Conservation (phyloP, 1,284 basidiomycete genomes). For the Ceratobasidium papillatum region DNA sequence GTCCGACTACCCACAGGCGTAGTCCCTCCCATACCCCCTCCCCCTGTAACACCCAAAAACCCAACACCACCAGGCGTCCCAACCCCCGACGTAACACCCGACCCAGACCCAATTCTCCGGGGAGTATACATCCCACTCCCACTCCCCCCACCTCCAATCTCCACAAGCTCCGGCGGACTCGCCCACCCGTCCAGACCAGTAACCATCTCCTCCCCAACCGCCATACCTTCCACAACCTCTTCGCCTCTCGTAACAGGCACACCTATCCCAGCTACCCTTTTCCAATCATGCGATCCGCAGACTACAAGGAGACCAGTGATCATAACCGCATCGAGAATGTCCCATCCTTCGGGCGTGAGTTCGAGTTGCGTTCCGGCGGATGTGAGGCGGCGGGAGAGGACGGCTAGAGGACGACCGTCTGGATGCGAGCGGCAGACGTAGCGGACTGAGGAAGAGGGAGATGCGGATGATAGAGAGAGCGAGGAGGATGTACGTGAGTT, state of each 20-base stretch:
- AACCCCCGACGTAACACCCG: neutral
- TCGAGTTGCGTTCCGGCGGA: conserved; percentile 33
- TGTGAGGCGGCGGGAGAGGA: conserved; percentile 30
- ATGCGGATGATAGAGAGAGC: conserved; percentile 10
- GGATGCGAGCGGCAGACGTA: conserved; percentile 39
- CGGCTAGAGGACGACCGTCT: conserved; percentile 24
- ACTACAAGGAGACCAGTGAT: conserved; percentile 26
- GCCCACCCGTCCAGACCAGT: conserved; percentile 35
- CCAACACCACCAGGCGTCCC: conserved; percentile 9
- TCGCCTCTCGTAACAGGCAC: conserved; percentile 2
- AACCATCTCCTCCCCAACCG: conserved; percentile 33
- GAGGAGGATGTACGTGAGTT: conserved; percentile 12
- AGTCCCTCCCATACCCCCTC: neutral
- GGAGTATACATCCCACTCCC: conserved; percentile 28
- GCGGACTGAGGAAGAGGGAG: conserved; percentile 10
- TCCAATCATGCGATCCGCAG: conserved; percentile 37
- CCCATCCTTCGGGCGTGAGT: conserved; percentile 39
- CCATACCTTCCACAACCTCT: conserved; percentile 23
- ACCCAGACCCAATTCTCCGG: neutral
- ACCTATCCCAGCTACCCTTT: conserved; percentile 32
- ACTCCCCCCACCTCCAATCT: conserved; percentile 11
- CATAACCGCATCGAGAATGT: conserved; percentile 25
- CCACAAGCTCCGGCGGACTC: conserved; percentile 32
- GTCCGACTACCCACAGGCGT: conserved; percentile 2
- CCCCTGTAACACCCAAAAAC: neutral